Evolutionary conservation across 2,329 filamentous ascomycete species (phyloP), one percentile per base, ranked within the genome.

Genomic region (Xenosphaeropsis pyriputrescens): DNA sequence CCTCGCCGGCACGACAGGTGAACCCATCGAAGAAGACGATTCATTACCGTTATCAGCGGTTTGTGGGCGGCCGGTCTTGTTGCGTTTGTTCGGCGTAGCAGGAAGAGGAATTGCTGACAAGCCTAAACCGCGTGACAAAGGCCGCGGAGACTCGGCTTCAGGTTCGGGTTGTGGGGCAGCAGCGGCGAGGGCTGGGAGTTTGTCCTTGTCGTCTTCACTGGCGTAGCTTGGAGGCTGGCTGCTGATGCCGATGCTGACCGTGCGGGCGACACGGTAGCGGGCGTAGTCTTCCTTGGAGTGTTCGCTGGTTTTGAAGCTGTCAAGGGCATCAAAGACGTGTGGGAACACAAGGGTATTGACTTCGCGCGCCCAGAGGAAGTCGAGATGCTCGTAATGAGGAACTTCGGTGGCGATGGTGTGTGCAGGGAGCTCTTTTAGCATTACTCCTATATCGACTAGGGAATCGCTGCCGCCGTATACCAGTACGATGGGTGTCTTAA

Each of bases 391-490:
- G 57, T 94, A 98, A 54, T 93, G 85, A 0, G 81, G 75, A 32
- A 98, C 82, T 52, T 89, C 81, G 29, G 78, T 91, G 2, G 85
- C 85, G 2, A 89, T 70, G 0, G 91, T 96, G 55, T 85, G 83
- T 16, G 68, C 67, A 0, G 91, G 91, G 11, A 98, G 67, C 57
- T 94, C 86, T 53, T 77, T 79, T 39, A 94, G 65, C 89, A 96
- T 96, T 41, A 88, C 73, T 26, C 82, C 73, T 57, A 98, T 95
- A 53, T 96, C 88, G 2, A 98, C 85, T 18, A 98, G 64, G 37
- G 86, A 94, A 60, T 98, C 91, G 45, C 77, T 88, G 19, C 88
- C 91, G 14, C 91, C 91, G 50, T 96, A 96, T 6, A 98, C 74
- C 2, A 98, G 68, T 5, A 94, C 85, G 39, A 96, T 83, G 0